Evolutionary conservation across 1,284 basidiomycete genomes (phyloP), one percentile per base, ranked within the genome.

Genomic region (Ceratobasidium sp.): DNA sequence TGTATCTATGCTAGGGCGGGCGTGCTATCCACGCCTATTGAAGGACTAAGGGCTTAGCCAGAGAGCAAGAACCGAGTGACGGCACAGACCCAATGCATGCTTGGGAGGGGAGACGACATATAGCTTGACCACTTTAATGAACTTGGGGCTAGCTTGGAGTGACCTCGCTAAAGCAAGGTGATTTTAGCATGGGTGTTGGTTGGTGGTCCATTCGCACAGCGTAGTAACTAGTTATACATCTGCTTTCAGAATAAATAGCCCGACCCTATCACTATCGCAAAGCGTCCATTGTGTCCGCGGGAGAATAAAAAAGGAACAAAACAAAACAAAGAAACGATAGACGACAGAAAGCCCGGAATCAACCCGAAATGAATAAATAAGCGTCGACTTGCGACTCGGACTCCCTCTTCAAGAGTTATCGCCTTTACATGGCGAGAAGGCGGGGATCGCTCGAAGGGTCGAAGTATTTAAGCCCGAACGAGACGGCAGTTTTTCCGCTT

Each of bases 221-320:
- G 57, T 62, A 33, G 59, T 31, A 27, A 56, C 14, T 66, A 54
- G 48, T 53, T 15, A 48, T 69, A 69, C 67, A 72, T 72, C 67
- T 72, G 67, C 67, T 72, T 60, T 33, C 56, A 45, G 48, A 60
- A 51, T 50, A 59, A 57, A 50, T 22, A 71, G 36, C 17, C 41
- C 67, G 45, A 60, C 27, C 56, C 56, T 45, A 72, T 45, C 67
- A 72, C 67, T 59, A 67, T 67, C 65, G 65, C 65, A 54, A 67
- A 67, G 65, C 65, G 65, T 67, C 65, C 51, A 36, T 66, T 60
- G 67, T 72, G 67, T 72, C 67, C 67, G 67, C 27, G 56, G 67
- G 56, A 41, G 24, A 60, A 72, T 60, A 60, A 72, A 60, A 31
- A 41, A 41, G 36, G 31, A 59, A n/a, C 24, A 31, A 60, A 60